phyloP scores from a whole-genome alignment of 2,329 filamentous ascomycete species.

The Fusarium devonianum region DNA sequence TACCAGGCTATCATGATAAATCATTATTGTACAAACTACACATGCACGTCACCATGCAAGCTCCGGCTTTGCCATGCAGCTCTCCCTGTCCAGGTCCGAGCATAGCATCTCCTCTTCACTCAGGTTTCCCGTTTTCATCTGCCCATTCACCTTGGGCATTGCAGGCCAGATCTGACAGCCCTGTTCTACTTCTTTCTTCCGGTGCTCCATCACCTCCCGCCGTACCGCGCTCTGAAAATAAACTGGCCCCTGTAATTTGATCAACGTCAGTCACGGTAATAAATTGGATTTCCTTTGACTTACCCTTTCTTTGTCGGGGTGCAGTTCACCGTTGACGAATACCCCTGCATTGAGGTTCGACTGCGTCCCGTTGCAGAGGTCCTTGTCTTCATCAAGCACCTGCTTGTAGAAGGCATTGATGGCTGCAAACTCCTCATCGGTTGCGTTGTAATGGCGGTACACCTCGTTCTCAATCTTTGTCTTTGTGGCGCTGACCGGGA shows the following conservation, averaged over 20 bases:
- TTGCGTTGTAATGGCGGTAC: slow-evolving; percentile 64
- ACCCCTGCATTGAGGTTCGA: slow-evolving; percentile 66
- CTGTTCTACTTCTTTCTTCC: slow-evolving; percentile 51
- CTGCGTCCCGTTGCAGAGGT: slow-evolving; percentile 66
- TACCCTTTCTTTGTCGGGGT: slow-evolving; percentile 66
- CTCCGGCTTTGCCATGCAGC: slow-evolving; percentile 17
- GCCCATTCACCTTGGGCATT: slow-evolving; percentile 17
- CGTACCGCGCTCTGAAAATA: slow-evolving; percentile 59
- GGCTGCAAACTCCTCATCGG: slow-evolving; percentile 61
- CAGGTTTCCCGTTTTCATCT: slow-evolving; percentile 39
- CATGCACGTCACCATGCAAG: slow-evolving; percentile 33
- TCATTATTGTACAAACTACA: too few species aligned
- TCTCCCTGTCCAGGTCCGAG: slow-evolving; percentile 31
- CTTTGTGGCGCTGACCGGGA: slow-evolving; percentile 58
- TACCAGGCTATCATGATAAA: too few species aligned
- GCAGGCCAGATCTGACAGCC: slow-evolving; percentile 58
- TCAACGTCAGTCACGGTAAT: too few species aligned
- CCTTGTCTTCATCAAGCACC: slow-evolving; percentile 69
- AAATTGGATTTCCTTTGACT: neutral
- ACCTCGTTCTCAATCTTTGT: slow-evolving; percentile 68
- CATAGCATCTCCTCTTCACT: slow-evolving; percentile 41
- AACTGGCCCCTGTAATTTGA: slow-evolving; percentile 51
- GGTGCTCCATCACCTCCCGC: slow-evolving; percentile 54
- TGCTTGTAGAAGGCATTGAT: slow-evolving; percentile 68
- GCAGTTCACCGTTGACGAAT: slow-evolving; percentile 68